phyloP scores from a whole-genome alignment of 2,329 filamentous ascomycete genomes.

The Chaetomium globosum region DNA sequence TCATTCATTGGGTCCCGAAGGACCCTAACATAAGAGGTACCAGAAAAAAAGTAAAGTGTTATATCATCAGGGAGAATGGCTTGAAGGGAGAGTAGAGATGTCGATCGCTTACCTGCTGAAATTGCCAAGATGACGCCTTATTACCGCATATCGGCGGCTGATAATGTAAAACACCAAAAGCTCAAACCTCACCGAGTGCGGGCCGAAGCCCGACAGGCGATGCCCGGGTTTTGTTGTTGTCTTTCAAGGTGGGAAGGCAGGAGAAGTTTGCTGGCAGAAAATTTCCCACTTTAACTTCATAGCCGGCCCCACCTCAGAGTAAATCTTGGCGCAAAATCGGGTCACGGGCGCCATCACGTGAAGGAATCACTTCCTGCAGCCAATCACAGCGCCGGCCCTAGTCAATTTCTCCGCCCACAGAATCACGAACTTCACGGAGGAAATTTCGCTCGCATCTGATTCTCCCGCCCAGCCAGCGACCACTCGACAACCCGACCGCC shows the following conservation, averaged over 20 bases:
- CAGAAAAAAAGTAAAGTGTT: conserved; percentile 70
- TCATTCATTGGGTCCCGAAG: conserved; percentile 72
- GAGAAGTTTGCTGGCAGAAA: conserved; percentile 3
- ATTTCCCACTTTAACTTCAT: conserved; percentile 13
- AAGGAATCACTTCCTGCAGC: not conserved
- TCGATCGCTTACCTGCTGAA: conserved; percentile 42
- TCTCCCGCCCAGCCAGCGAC: conserved; percentile 29
- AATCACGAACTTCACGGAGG: conserved; percentile 38
- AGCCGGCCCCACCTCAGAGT: not conserved
- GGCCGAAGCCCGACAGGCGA: not conserved
- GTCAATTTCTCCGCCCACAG: conserved; percentile 48
- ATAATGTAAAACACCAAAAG: not conserved
- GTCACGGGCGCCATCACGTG: conserved; percentile 23
- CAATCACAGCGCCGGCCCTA: conserved; percentile 45
- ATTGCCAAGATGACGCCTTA: not conserved
- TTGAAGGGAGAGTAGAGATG: conserved; percentile 23
- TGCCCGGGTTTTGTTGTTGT: not conserved
- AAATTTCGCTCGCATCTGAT: conserved; percentile 29
- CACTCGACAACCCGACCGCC: conserved; percentile 29
- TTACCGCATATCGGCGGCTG: not conserved
- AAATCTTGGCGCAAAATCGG: conserved; percentile 4
- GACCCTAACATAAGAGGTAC: conserved; percentile 95
- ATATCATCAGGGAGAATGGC: conserved; percentile 69
- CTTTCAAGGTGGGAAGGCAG: not conserved
- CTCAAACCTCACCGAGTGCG: not conserved